Base-by-base conservation (phyloP, 768 basidiomycete species). In the Auriscalpium vulgare region DNA sequence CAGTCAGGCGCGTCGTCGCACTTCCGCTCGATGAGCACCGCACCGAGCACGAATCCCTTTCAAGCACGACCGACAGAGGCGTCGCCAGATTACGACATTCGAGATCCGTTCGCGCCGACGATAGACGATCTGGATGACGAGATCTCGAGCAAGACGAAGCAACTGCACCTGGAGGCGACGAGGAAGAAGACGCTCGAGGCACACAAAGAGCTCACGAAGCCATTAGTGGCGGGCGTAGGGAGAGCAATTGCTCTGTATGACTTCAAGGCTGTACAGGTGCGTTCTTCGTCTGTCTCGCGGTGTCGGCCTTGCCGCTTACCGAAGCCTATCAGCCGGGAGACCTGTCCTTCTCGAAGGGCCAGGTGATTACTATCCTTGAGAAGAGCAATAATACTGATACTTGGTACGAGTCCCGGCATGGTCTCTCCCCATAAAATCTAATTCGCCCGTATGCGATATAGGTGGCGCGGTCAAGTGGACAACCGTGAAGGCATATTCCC, bases 381-480 rank as follows among this genome's bases (percentile, higher is more conserved):
- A 88, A 80, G 73, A 90, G 82, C 58, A 75, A 83, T 37, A 88
- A 80, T 46, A 81, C 72, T 10, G 81, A 92, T 65, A 87, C 90
- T 60, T 92, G 89, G 89, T 84, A 61, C 51, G 77, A 53, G 5
- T 10, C 37, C 35, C 50, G 21, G 43, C 19, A 14, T 16, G 14
- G 4, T 44, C 43, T 44, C 14, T 44, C 43, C 43, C 43, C 43
- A 3, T 4, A 10, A 48, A 19, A 48, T 29, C 50, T n/a, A 50
- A 37, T 36, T 53, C 6, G 51, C 47, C 34, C 10, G n/a, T 38
- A 46, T 6, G 34, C 53, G 53, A 10, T 19, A 14, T 56, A 89
- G 87, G 87, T 91, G 89, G 89, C 85, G 76, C 13, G 89, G 89
- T n/a, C 85, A 80, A 65, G 58, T 83, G 2, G 69, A 78, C 19